Evolutionary conservation across 2,329 filamentous ascomycete genomes (phyloP), one percentile per base, ranked within the genome.

Genomic region (Paradendryphiella salina): DNA sequence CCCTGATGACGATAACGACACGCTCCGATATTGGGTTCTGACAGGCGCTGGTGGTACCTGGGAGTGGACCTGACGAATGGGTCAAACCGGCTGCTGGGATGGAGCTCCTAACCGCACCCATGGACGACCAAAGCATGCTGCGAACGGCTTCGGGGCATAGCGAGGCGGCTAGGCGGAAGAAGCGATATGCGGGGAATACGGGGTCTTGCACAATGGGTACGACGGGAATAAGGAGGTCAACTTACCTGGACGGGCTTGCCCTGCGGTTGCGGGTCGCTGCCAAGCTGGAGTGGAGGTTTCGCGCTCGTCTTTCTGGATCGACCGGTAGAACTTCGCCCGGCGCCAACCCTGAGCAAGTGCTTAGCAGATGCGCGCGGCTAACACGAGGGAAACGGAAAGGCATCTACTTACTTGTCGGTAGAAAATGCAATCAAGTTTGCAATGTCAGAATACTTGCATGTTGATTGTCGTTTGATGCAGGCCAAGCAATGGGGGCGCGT

Each of bases 381-480:
- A n/a, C 7, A 37, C 23, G 23, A 26, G n/a, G 13, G 21, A 4
- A 20, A 34, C 11, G 34, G 20, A 31, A 29, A 38, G 23, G 3
- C 23, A 9, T 9, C 23, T 9, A 50, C 51, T 41, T 77, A 84
- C 73, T 76, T 88, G 85, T 90, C 87, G 39, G 73, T 69, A 10
- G 76, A 74, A 11, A 53, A 54, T 8, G 76, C 77, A 35, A 92
- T 82, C 32, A 91, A 76, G 66, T 90, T 89, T 37, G 89, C 89
- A 23, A 90, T 85, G 41, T 84, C 82, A 0, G 87, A 88, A 75
- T 92, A 92, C 71, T 80, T 82, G 74, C 89, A 93, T 59, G 83
- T 80, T 0, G 87, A 88, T 68, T 90, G 87, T 36, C 89, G 79
- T 73, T 91, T 92, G 64, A 90, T 85, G 70, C 87, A 87, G 79